phyloP scores from a whole-genome alignment of 192 early-diverging fungal species.

The Powellomyces hirtus region DNA sequence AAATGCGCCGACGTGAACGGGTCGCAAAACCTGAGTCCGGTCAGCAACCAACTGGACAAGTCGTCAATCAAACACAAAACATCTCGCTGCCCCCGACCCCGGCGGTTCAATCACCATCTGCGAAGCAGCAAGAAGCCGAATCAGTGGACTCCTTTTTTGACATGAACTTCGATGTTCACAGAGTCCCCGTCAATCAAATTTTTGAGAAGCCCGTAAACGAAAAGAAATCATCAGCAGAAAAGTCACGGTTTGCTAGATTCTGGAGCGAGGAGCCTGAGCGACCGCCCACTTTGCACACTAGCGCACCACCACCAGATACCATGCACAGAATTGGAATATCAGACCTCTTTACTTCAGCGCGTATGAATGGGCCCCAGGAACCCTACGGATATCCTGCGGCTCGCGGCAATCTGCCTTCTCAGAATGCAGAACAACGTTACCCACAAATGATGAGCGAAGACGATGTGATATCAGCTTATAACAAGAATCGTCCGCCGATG shows the following conservation, averaged over 20 bases:
- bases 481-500: neutral
- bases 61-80: neutral
- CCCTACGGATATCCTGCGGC: neutral
- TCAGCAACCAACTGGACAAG: no score
- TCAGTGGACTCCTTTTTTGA: constrained; percentile 23
- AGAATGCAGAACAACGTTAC: neutral
- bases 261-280: constrained; percentile 16
- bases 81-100: neutral
- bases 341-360: constrained; percentile 14
- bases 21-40: neutral
- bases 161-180: constrained; percentile 20
- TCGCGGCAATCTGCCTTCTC: neutral
- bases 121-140: neutral
- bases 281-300: no score
- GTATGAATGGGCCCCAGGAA: neutral
- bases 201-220: constrained; percentile 9
- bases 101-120: neutral
- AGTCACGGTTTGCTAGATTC: constrained; percentile 22
- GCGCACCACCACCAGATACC: no score
- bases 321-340: constrained; percentile 20
- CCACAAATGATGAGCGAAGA: constrained; percentile 17
- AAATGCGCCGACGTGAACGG: constrained; percentile 18
- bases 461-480: constrained; percentile 7
- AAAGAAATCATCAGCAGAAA: neutral
- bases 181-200: neutral